phyloP scores from a whole-genome alignment of 2,329 filamentous ascomycete genomes.

The Trichoderma citrinoviride region DNA sequence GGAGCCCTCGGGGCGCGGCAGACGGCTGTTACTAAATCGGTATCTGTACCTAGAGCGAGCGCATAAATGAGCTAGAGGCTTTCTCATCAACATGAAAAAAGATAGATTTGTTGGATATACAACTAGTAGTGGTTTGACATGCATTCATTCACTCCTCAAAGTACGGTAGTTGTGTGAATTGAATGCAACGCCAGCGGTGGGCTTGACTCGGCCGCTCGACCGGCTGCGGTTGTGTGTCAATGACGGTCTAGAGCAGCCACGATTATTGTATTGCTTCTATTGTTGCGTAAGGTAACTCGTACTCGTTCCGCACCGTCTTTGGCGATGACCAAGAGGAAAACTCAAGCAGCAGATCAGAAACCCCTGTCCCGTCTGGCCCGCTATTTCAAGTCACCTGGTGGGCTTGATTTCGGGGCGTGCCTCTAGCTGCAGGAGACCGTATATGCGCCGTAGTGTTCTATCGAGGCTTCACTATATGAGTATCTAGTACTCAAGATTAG shows the following conservation, averaged over 20 bases:
- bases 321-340: background rate
- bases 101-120: no score
- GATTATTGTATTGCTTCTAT: background rate
- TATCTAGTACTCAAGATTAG: background rate
- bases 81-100: no score
- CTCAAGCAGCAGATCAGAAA: background rate
- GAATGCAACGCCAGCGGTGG: constrained; percentile 15
- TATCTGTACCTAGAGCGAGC: background rate
- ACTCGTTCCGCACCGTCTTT: constrained; percentile 1
- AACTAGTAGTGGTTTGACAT: no score
- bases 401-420: background rate
- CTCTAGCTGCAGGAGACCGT: background rate
- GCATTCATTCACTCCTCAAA: no score
- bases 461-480: background rate
- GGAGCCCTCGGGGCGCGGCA: constrained; percentile 13
- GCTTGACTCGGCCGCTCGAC: background rate
- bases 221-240: constrained; percentile 12
- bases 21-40: background rate
- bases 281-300: background rate
- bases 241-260: background rate
- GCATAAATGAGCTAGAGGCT: background rate
- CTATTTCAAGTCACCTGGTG: constrained; percentile 16
- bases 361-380: constrained; percentile 17
- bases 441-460: background rate
- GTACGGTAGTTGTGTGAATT: no score